Percentiles rank a stretch among this genome's conserved stretches.
These are phyloP conservation scores for Trichoderma afroharzianum DNA, from an alignment of 2,329 filamentous ascomycete genomes.

Conservation along the genomic window DNA sequence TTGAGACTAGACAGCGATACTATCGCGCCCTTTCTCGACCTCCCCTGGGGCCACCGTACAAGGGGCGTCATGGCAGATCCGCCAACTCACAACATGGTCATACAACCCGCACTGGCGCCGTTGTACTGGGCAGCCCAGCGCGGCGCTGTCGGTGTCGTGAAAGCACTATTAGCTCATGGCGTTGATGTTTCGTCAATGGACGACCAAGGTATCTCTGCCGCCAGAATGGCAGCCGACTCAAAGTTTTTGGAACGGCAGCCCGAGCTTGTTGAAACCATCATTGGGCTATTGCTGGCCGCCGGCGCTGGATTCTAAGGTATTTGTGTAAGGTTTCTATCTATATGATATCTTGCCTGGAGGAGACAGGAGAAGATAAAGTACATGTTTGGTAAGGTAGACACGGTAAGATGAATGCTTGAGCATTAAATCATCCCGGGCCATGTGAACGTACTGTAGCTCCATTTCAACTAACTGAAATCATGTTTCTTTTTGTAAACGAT, in stretches of 20 bases:
- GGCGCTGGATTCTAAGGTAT: neutral
- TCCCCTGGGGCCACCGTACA: neutral
- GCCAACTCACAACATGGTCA: neutral
- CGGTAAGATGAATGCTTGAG: neutral
- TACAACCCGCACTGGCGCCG: neutral
- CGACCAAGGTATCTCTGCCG: neutral
- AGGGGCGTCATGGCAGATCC: neutral
- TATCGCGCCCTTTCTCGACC: neutral
- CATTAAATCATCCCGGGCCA: neutral
- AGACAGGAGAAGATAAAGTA: neutral
- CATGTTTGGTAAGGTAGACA: neutral
- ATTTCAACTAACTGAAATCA: neutral
- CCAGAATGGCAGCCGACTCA: slow-evolving; percentile 1
- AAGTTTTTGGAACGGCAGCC: neutral
- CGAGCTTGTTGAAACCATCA: neutral
- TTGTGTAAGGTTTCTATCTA: neutral
- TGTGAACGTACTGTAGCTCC: neutral
- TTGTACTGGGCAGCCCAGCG: slow-evolving; percentile 14
- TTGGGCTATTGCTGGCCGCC: neutral
- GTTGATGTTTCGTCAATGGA: slow-evolving; percentile 6
- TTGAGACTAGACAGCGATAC: neutral
- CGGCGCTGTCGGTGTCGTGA: neutral
- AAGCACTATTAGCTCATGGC: slow-evolving; percentile 8
- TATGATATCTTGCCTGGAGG: neutral
- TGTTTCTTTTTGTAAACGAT: neutral